A percentile compares a stretch with the other conserved stretches of the same genome.
Conservation (phyloP, 371 early-diverging fungal genomes). For the Mucor lusitanicus region DNA sequence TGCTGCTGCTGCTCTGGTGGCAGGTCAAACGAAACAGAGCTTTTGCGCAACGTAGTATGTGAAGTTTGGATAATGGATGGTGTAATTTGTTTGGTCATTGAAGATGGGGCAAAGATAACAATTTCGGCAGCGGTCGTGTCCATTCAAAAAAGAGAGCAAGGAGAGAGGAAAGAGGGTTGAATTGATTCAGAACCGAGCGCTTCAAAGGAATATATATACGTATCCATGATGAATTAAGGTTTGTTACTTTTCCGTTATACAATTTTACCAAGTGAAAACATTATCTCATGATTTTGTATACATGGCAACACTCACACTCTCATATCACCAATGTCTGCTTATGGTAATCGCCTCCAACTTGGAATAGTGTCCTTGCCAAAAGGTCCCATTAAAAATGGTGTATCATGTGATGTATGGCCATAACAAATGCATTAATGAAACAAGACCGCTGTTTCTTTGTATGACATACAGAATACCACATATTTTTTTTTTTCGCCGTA, state of each 20-base stretch:
- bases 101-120: background rate
- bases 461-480: too few species aligned
- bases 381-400: background rate
- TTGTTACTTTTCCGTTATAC: slow-evolving; percentile 6
- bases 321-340: background rate
- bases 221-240: slow-evolving; percentile 4
- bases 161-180: background rate
- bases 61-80: background rate
- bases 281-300: slow-evolving; percentile 5
- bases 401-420: background rate
- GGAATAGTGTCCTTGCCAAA: background rate
- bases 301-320: background rate
- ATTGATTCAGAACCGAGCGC: background rate
- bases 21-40: slow-evolving; percentile 47
- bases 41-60: slow-evolving; percentile 15
- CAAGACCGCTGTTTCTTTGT: too few species aligned
- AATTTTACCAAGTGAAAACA: background rate
- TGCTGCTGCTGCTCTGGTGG: slow-evolving; percentile 12
- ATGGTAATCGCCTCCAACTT: background rate
- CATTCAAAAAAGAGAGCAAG: background rate
- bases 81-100: background rate
- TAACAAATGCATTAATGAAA: background rate
- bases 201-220: background rate
- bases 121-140: background rate
- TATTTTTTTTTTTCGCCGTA: too few species aligned